These are phyloP conservation scores for Sporothrix protearum DNA, from an alignment of 2,329 filamentous ascomycete species.

Conservation along the genomic window DNA sequence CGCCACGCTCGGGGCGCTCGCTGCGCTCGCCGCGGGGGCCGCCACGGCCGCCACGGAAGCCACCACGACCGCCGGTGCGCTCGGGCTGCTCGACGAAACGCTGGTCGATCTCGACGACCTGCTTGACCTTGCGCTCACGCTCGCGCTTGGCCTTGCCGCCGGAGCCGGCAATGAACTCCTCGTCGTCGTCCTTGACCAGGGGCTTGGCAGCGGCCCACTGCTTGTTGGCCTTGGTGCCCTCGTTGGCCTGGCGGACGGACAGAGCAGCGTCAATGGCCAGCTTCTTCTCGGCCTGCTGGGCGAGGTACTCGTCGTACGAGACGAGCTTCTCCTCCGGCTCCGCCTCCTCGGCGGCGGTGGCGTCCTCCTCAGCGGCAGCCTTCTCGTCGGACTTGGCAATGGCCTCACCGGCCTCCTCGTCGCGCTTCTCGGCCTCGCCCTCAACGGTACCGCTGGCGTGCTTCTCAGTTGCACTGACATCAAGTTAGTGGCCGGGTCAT, in stretches of 20 bases:
- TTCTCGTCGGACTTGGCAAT: slow-evolving; percentile 84
- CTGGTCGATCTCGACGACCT: slow-evolving; percentile 82
- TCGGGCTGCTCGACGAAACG: slow-evolving; percentile 72
- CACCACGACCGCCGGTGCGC: slow-evolving; percentile 48
- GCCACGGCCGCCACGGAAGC: slow-evolving; percentile 45
- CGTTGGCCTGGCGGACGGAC: slow-evolving; percentile 84
- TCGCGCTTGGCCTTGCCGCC: slow-evolving; percentile 77
- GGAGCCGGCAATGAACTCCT: slow-evolving; percentile 72
- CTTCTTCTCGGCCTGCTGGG: slow-evolving; percentile 70
- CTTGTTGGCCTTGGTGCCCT: slow-evolving; percentile 82
- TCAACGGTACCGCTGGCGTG: slow-evolving; percentile 82
- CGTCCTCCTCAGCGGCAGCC: slow-evolving; percentile 53
- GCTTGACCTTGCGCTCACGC: slow-evolving; percentile 90
- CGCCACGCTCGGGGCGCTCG: slow-evolving; percentile 40
- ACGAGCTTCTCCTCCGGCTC: slow-evolving; percentile 83
- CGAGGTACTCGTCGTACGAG: slow-evolving; percentile 86
- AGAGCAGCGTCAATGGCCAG: slow-evolving; percentile 60
- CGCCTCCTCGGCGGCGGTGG: slow-evolving; percentile 39
- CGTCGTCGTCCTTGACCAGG: slow-evolving; percentile 61
- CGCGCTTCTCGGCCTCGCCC: slow-evolving; percentile 79
- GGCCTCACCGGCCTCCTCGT: slow-evolving; percentile 85
- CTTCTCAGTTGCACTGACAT: slow-evolving; percentile 71
- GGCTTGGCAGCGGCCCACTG: slow-evolving; percentile 87
- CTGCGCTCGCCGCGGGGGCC: slow-evolving; percentile 47
- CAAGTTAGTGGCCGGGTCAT: slow-evolving; percentile 27